These are phyloP conservation scores for Cordyceps tenuipes DNA, from an alignment of 2,329 filamentous ascomycete genomes.

Conservation along the genomic window DNA sequence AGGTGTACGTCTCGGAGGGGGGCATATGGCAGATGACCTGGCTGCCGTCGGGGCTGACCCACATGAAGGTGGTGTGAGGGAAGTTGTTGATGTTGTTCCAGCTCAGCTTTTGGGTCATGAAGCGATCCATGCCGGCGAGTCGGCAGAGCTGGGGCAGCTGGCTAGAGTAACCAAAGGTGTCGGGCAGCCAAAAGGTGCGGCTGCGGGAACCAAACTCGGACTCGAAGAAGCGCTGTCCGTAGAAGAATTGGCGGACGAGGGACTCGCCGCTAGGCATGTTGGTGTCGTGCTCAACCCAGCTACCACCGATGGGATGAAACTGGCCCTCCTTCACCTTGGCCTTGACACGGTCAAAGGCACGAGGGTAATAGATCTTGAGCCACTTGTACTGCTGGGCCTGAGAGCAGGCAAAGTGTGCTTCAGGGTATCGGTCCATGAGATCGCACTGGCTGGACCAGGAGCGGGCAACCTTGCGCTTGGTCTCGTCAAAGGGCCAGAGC, in stretches of 20 bases:
- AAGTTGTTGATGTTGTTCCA: constrained; percentile 99
- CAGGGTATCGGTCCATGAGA: constrained; percentile 88
- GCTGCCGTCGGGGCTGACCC: constrained; percentile 90
- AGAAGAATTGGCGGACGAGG: constrained; percentile 86
- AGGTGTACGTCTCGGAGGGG: constrained; percentile 90
- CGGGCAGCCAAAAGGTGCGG: constrained; percentile 92
- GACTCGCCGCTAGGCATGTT: constrained; percentile 96
- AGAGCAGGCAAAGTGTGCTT: constrained; percentile 85
- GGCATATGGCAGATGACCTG: constrained; percentile 98
- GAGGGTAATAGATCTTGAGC: constrained; percentile 84
- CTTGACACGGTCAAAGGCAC: constrained; percentile 84
- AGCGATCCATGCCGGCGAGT: constrained; percentile 89
- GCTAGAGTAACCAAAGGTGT: constrained; percentile 95
- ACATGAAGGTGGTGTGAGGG: constrained; percentile 97
- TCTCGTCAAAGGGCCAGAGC: constrained; percentile 98
- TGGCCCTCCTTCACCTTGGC: constrained; percentile 79
- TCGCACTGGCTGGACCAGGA: constrained; percentile 98
- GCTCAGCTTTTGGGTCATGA: constrained; percentile 96
- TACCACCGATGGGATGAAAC: constrained; percentile 93
- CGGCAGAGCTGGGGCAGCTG: constrained; percentile 92
- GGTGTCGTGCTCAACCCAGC: constrained; percentile 98
- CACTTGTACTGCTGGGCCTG: constrained; percentile 98
- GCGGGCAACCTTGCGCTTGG: constrained; percentile 88
- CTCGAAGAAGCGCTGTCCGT: constrained; percentile 92
- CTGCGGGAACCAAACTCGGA: constrained; percentile 83